Base-by-base conservation (phyloP, 1,139 yeast genomes). In the Yamadazyma siamensis region DNA sequence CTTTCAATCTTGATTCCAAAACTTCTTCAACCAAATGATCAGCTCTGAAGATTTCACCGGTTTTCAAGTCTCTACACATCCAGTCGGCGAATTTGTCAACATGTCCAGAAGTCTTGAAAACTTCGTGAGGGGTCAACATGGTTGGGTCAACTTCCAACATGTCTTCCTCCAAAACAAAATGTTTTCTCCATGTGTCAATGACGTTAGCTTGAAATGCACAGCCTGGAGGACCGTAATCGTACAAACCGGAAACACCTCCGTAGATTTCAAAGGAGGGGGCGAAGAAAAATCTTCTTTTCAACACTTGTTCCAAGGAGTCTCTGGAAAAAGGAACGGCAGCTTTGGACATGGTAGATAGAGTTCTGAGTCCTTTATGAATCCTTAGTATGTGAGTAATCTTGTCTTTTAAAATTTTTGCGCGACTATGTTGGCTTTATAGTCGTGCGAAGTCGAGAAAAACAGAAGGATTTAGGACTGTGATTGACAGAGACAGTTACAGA, bases 191-290 rank as follows among this genome's bases (percentile, higher is more conserved):
- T 29, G 79, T 75, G 54, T 94, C 98, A 40, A 94, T 69, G 43
- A 94, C 75, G 60, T 91, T 91, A 50, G 96, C 95, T 69, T 91
- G 97, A 61, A 94, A 78, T 10, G 98, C 94, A 68, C 97, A 89
- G 39, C 98, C 98, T 59, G 98, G 96, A 40, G 99, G 99, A 65
- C 99, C 99, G 56, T 88, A 94, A 60, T 94, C 99, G 60, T 87
- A 94, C 38, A 94, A 73, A 45, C 99, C 99, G 32, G 96, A 86
- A 30, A 94, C 97, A 59, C 98, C 98, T 46, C 98, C 98, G 57
- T 94, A 94, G 43, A 91, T 79, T 56, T 94, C 98, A 54, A 94
- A 94, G 26, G 97, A 81, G 42, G 98, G 98, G 22, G 97, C 96
- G 56, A 77, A 91, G 65, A 94, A 94, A 70, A 94, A 94, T 59